Conservation (phyloP, 176 grass and related monocot genomes). For the Sorghum bicolor region DNA sequence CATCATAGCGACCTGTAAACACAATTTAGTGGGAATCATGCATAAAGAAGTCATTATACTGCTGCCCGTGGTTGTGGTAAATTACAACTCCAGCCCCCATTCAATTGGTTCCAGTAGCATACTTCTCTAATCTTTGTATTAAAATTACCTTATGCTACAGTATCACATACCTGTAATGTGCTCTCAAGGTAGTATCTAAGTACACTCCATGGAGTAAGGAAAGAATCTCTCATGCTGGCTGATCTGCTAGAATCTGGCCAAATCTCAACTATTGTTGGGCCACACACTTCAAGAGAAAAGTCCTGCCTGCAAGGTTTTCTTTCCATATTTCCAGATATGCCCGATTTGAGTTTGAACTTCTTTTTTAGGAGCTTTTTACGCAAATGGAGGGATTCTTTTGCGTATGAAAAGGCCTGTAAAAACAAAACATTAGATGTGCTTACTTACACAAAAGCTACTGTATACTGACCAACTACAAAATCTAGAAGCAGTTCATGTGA, state of each 20-base stretch:
- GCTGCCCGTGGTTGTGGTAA: not conserved
- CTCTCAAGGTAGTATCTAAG: slow-evolving; percentile 91
- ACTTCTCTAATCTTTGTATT: slow-evolving; percentile 18
- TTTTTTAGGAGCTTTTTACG: slow-evolving; percentile 68
- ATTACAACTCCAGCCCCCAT: slow-evolving; percentile 1
- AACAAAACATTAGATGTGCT: slow-evolving; percentile 1
- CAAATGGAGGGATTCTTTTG: slow-evolving; percentile 63
- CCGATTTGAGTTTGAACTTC: slow-evolving; percentile 56
- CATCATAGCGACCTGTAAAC: slow-evolving; percentile 58
- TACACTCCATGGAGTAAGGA: slow-evolving; percentile 72
- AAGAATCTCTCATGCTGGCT: slow-evolving; percentile 40
- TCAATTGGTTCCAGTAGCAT: not conserved
- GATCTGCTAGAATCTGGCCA: slow-evolving; percentile 58
- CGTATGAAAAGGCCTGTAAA: slow-evolving; percentile 68
- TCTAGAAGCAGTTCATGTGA: not conserved
- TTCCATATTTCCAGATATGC: slow-evolving; percentile 13
- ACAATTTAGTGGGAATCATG: not conserved
- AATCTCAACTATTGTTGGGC: slow-evolving; percentile 52
- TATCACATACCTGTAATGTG: slow-evolving; percentile 73
- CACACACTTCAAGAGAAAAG: slow-evolving; percentile 51
- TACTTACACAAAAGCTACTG: not conserved
- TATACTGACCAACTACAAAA: not conserved
- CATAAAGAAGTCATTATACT: slow-evolving; percentile 1
- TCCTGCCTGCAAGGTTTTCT: slow-evolving; percentile 18
- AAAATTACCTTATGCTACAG: not conserved